Evolutionary conservation across 192 early-diverging fungal genomes (phyloP).

Genomic region (Podila minutissima): DNA sequence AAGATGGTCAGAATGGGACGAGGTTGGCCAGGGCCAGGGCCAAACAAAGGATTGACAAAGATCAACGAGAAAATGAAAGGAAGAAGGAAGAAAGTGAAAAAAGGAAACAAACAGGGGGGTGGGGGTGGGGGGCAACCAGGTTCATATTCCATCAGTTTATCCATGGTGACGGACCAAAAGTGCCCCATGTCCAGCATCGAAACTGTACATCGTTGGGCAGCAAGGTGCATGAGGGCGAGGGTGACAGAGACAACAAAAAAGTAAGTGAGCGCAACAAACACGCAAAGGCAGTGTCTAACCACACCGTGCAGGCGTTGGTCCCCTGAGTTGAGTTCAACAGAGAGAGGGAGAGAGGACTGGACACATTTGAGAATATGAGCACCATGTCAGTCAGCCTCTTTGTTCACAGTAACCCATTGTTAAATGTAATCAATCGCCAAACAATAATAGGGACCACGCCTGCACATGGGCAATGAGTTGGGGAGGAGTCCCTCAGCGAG

Average conservation of each 20-base stretch:
- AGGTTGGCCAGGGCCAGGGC: background rate
- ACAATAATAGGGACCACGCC: no score
- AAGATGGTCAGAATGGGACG: background rate
- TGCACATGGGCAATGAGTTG: no score
- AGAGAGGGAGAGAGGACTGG: background rate
- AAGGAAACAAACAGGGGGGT: background rate
- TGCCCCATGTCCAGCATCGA: no score
- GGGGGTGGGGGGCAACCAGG: no score
- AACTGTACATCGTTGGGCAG: no score
- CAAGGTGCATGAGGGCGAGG: no score
- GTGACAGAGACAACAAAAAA: no score
- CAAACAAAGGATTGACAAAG: slow-evolving; percentile 4
- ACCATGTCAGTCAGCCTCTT: background rate
- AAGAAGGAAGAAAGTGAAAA: background rate
- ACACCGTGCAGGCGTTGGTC: no score
- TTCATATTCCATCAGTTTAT: background rate
- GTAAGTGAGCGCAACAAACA: no score
- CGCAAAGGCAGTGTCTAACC: no score
- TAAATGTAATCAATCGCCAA: no score
- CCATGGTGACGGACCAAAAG: background rate
- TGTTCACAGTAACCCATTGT: no score
- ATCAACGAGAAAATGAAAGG: background rate
- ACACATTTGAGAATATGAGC: background rate
- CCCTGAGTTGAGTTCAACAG: background rate
- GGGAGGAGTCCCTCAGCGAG: background rate